phyloP scores from a whole-genome alignment of 2,329 filamentous ascomycete genomes.

The Phaeomoniella chlamydospora region DNA sequence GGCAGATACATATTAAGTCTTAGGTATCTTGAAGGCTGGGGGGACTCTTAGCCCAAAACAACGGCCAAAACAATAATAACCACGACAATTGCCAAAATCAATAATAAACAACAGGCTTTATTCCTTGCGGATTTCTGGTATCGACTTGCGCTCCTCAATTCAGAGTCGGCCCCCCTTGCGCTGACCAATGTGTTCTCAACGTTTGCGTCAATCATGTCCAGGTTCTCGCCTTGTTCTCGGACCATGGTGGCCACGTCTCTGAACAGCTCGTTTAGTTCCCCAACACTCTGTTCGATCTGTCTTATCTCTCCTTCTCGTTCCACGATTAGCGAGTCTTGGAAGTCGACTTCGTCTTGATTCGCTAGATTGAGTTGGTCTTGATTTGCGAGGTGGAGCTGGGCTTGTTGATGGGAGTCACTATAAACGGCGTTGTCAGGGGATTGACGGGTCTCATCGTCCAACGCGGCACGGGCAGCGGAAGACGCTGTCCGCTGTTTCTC shows the following conservation, averaged over 20 bases:
- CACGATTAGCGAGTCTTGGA: conserved; percentile 88
- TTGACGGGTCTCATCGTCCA: conserved; percentile 43
- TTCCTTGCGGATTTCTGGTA: conserved; percentile 94
- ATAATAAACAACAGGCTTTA: conserved; percentile 81
- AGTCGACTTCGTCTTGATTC: conserved; percentile 88
- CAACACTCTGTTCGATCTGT: conserved; percentile 92
- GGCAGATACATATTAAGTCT: too few species aligned
- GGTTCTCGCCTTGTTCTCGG: conserved; percentile 75
- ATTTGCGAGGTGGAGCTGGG: conserved; percentile 57
- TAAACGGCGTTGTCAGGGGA: neutral
- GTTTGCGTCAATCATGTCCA: conserved; percentile 79
- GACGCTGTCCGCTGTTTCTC: conserved; percentile 88
- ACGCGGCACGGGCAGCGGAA: conserved; percentile 65
- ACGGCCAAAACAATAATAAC: conserved; percentile 82
- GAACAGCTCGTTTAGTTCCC: conserved; percentile 92
- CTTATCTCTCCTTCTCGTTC: conserved; percentile 95
- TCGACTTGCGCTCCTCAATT: conserved; percentile 70
- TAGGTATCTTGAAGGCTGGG: too few species aligned
- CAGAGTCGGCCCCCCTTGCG: conserved; percentile 70
- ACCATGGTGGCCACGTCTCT: conserved; percentile 97
- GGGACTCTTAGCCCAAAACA: conserved; percentile 57
- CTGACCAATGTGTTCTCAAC: conserved; percentile 71
- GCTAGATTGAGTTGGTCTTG: conserved; percentile 69
- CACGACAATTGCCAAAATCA: conserved; percentile 79
- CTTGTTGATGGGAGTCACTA: conserved; percentile 28